A percentile compares a stretch with the other conserved stretches of the same genome.
Evolutionary conservation across 2,329 filamentous ascomycete species (phyloP).

Genomic region (Lachnellula occidentalis): DNA sequence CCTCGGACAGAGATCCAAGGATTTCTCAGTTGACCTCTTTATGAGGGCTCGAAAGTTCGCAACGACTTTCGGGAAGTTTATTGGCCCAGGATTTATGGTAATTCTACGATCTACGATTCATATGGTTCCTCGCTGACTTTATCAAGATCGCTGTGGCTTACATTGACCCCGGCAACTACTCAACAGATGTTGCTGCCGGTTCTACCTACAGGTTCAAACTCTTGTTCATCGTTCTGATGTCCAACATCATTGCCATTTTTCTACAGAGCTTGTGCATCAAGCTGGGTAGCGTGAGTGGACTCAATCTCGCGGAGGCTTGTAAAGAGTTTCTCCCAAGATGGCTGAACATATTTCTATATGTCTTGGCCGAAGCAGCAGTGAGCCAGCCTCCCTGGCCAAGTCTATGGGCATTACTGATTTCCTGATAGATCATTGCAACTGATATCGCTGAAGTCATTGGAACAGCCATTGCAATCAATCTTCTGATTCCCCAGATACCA

Average conservation of each 20-base stretch:
- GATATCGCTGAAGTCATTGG: constrained; percentile 59
- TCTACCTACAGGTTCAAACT: constrained; percentile 47
- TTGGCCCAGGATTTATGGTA: constrained; percentile 44
- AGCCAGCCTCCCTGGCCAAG: constrained; percentile 5
- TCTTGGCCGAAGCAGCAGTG: constrained; percentile 47
- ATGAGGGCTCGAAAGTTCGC: constrained; percentile 16
- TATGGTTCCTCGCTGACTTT: background rate
- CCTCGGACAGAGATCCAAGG: background rate
- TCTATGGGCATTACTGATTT: constrained; percentile 5
- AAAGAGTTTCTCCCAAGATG: constrained; percentile 43
- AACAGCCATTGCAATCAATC: constrained; percentile 63
- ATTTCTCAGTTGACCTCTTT: constrained; percentile 8
- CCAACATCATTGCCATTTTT: constrained; percentile 54
- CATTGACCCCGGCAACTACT: constrained; percentile 47
- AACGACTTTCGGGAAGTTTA: constrained; percentile 40
- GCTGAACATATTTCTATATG: constrained; percentile 48
- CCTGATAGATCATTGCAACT: constrained; percentile 46
- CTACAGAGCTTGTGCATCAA: constrained; percentile 52
- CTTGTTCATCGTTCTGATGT: constrained; percentile 51
- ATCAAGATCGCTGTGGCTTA: constrained; percentile 33
- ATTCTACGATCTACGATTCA: background rate
- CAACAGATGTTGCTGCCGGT: constrained; percentile 52
- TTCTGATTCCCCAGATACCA: constrained; percentile 58
- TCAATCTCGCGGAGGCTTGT: constrained; percentile 49
- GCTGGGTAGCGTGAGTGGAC: constrained; percentile 47